Evolutionary conservation across 495 filamentous ascomycete species (phyloP), one percentile per base, ranked within the genome.

Genomic region (Talaromyces wortmannii): DNA sequence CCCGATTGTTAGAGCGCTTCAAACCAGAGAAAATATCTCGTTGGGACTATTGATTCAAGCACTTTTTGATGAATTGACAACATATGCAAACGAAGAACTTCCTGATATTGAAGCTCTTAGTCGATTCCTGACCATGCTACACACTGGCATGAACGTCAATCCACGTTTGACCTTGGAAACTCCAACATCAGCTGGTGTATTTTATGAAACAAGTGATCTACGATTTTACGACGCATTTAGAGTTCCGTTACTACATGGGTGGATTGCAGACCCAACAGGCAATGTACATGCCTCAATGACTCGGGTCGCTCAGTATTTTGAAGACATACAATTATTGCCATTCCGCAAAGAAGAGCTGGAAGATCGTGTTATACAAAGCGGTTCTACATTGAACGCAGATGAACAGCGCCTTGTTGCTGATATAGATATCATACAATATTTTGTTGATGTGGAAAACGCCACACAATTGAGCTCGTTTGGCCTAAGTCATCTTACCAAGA

Each of bases 101-200:
- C 91, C 92, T 1, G 94, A 98, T 62, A 86, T 98, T 51, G 76
- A 84, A 43, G 91, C 95, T 45, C 77, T 98, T 0, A 92, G 95
- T 64, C 72, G 78, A 15, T 97, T 98, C 64, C 78, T 98, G 7
- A 80, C 92, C 30, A 89, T 89, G 45, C 76, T 98, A 4, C 91
- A 97, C 65, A 97, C 92, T 0, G 94, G 94, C 40, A 95, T 98
- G 92, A 97, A 97, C 63, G 94, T 97, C 46, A 97, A 98, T 62
- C 94, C 94, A 40, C 85, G 88, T 15, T 89, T 95, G 54, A 78
- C 90, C 18, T 61, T 83, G 50, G 54, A 74, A 67, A 60, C 73
- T 56, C 50, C 63, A 18, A 71, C 82, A 51, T 80, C 83, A 0
- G 52, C 67, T 31, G 92, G 91, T 0, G 83, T 80, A 2, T 98